Evolutionary conservation across 148 eudicot genomes (phyloP), one percentile per base, ranked within the genome.

Genomic region (Fallopia convolvulus): DNA sequence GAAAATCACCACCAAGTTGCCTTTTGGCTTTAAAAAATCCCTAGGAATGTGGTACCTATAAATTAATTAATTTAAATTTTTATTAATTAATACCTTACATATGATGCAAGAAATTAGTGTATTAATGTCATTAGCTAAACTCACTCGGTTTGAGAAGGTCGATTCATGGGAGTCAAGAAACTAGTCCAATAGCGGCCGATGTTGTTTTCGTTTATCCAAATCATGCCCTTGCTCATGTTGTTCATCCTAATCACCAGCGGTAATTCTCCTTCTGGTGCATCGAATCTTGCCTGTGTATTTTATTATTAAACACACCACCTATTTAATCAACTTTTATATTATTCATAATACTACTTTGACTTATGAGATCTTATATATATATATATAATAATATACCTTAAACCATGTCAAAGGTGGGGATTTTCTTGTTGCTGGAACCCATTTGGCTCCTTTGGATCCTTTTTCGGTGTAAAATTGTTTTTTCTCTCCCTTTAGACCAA

Each of bases 31-130:
- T 82, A 90, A 74, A 77, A 73, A 86, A 10, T 86, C 48, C 55
- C 91, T 79, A 55, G 93, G 93, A 40, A 90, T 75, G 50, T 90
- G 93, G 80, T 90, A 89, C 87, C 90, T 89, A 70, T 12, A 74
- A 6, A 36, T 36, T 36, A 36, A 36, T 36, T 36, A 36, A 36
- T 36, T 3, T 36, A 2, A 36, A 36, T 36, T 36, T 3, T 36
- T 3, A 36, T 36, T 36, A 36, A 36, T 1, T 36, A 36, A 36
- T 36, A 36, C 39, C 3, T 36, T 2, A 26, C 48, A 71, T 39
- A 36, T 36, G 2, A 2, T 36, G 39, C 2, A 36, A 36, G 41
- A 4, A 71, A 23, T 70, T 70, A 6, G 17, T 68, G 32, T 15
- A 17, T 4, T 14, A 50, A 50, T 13, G 6, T 6, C 18, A 17